These are phyloP conservation scores for Tephrocybe rancida DNA, from an alignment of 768 basidiomycete species.

Conservation along the genomic window DNA sequence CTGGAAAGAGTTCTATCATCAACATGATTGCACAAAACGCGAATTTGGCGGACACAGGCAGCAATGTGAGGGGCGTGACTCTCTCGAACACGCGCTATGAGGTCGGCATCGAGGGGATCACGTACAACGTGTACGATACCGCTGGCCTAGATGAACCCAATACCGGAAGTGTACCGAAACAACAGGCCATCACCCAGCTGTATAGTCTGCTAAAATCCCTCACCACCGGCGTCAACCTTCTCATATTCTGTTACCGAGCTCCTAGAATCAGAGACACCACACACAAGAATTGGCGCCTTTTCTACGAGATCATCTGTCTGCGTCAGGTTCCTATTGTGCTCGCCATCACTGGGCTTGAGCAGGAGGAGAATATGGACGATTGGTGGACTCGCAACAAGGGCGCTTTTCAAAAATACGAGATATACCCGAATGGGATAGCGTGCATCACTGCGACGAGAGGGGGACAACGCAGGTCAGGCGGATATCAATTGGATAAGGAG, in stretches of 20 bases:
- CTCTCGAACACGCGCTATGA: constrained; percentile 28
- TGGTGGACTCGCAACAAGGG: constrained; percentile 22
- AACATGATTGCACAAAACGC: constrained; percentile 36
- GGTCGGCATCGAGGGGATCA: constrained; percentile 21
- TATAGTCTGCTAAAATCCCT: constrained; percentile 35
- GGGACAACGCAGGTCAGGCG: constrained; percentile 12
- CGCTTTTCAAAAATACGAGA: constrained; percentile 29
- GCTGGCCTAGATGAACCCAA: no score
- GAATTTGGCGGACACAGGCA: constrained; percentile 32
- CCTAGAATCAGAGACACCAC: constrained; percentile 34
- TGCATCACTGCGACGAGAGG: constrained; percentile 38
- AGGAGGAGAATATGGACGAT: constrained; percentile 25
- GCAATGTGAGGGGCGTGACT: constrained; percentile 35
- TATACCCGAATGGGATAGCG: no score
- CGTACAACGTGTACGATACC: constrained; percentile 31
- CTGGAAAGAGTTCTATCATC: constrained; percentile 43
- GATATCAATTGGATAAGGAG: constrained; percentile 21
- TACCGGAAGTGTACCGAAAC: no score
- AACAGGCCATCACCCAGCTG: constrained; percentile 4
- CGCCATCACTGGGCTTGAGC: constrained; percentile 37
- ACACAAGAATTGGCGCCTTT: constrained; percentile 41
- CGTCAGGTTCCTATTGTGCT: constrained; percentile 38
- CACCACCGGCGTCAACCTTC: constrained; percentile 37
- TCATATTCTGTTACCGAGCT: constrained; percentile 42
- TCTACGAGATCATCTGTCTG: constrained; percentile 35